Base-by-base conservation (phyloP, 2,329 filamentous ascomycete genomes). In the Aspergillus ibericus region DNA sequence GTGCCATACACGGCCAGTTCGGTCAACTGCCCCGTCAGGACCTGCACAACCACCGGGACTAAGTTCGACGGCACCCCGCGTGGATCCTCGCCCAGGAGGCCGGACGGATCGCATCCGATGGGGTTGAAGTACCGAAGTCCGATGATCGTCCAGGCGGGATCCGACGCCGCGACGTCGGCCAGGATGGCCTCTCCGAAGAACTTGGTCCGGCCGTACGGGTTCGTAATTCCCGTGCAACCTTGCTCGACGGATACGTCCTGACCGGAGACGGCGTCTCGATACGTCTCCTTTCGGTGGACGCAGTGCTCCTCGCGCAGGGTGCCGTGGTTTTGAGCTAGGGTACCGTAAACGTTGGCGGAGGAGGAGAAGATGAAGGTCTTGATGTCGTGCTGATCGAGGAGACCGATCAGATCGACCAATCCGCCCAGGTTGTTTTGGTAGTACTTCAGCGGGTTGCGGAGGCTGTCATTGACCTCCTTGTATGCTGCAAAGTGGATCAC, bases 401-500 rank as follows among this genome's bases (percentile, higher is more conserved):
- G 75, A 20, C 78, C 72, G n/a, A 86, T 77, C 53, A 89, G 81
- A 55, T 85, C 79, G 36, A 88, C 78, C 4, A 88, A 74, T 0
- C 86, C 86, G 62, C 81, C 82, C 32, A 88, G 83, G 61, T 88
- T 89, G 76, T 88, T 88, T 61, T 80, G 79, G 71, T 88, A 89
- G 72, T 89, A 89, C 59, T 81, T 81, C 51, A 88, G 72, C 0
- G 86, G 86, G 56, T 79, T 74, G 22, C 75, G 71, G 56, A 88
- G 87, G 42, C 84, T 87, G 63, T 89, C 85, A 16, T 80, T 80
- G 0, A 88, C 84, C 4, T 85, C 84, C 69, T 88, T 88, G 77
- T 83, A 84, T 0, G 86, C 86, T 3, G 86, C 86, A 63, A 89
- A 88, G 68, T 89, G 87, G 58, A 89, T 87, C 9, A 88, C 85